These are phyloP conservation scores for Agrostemma githago DNA, from an alignment of 148 eudicot genomes.

Conservation along the genomic window DNA sequence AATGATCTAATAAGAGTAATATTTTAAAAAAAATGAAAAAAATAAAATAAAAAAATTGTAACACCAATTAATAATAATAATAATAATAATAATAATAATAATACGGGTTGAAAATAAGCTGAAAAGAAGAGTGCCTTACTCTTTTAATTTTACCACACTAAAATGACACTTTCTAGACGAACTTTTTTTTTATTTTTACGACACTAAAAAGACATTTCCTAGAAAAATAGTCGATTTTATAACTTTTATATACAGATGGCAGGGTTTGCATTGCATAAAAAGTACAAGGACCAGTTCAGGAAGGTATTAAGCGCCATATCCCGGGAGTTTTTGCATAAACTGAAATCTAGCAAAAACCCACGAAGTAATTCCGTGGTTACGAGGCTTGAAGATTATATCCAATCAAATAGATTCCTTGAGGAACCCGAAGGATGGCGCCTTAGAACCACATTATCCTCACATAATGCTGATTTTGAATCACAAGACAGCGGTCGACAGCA, in stretches of 20 bases:
- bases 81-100: too few relatives aligned
- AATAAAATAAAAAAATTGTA: too few relatives aligned
- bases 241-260: conserved; percentile 54
- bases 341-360: conserved; percentile 39
- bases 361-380: conserved; percentile 32
- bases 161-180: background rate
- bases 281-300: conserved; percentile 63
- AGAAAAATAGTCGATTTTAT: too few relatives aligned
- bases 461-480: conserved; percentile 12
- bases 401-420: conserved; percentile 40
- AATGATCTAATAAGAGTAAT: too few relatives aligned
- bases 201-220: background rate
- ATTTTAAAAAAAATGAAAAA: too few relatives aligned
- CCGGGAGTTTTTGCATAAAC: conserved; percentile 41
- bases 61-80: too few relatives aligned
- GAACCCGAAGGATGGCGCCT: conserved; percentile 79
- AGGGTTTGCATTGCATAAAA: conserved; percentile 64
- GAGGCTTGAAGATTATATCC: conserved; percentile 44
- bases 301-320: conserved; percentile 53
- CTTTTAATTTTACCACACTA: background rate
- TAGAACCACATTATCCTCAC: conserved; percentile 29
- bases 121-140: too few relatives aligned
- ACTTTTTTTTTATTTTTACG: too few relatives aligned
- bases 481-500: conserved; percentile 9
- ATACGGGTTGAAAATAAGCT: too few relatives aligned